A percentile compares a stretch with the other conserved stretches of the same genome.
These are phyloP conservation scores for Agapanthus africanus DNA, from an alignment of 106 monocot genomes.

Conservation along the genomic window DNA sequence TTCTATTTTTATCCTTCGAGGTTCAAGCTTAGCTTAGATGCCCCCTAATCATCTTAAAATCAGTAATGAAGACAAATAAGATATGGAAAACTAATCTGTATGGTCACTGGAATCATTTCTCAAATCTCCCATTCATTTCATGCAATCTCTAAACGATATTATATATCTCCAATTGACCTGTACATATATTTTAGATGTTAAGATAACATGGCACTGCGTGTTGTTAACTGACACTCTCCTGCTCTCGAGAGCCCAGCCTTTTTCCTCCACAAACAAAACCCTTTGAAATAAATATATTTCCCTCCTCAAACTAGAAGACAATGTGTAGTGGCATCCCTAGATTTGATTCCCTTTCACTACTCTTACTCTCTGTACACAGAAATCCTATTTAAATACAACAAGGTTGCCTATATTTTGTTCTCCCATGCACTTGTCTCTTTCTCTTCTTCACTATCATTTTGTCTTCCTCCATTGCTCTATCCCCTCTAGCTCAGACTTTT, in stretches of 20 bases:
- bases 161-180: neutral
- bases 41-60: neutral
- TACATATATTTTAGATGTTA: neutral
- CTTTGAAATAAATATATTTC: constrained; percentile 2
- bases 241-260: neutral
- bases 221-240: constrained; percentile 4
- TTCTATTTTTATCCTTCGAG: neutral
- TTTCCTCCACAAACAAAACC: constrained; percentile 3
- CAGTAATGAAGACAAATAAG: neutral
- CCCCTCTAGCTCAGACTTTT: neutral
- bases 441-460: constrained; percentile 2
- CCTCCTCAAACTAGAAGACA: neutral
- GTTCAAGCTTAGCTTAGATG: neutral
- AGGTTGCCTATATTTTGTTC: constrained; percentile 4
- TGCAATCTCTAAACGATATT: neutral
- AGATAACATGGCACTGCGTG: constrained; percentile 11
- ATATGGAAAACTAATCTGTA: neutral
- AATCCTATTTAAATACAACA: constrained; percentile 7
- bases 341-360: constrained; percentile 4
- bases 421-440: constrained; percentile 12
- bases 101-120: neutral
- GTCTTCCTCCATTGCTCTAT: constrained; percentile 7
- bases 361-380: neutral
- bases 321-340: constrained; percentile 7
- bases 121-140: neutral